Base-by-base conservation (phyloP, 2,329 filamentous ascomycete species). In the Coleophoma eucalyptorum region DNA sequence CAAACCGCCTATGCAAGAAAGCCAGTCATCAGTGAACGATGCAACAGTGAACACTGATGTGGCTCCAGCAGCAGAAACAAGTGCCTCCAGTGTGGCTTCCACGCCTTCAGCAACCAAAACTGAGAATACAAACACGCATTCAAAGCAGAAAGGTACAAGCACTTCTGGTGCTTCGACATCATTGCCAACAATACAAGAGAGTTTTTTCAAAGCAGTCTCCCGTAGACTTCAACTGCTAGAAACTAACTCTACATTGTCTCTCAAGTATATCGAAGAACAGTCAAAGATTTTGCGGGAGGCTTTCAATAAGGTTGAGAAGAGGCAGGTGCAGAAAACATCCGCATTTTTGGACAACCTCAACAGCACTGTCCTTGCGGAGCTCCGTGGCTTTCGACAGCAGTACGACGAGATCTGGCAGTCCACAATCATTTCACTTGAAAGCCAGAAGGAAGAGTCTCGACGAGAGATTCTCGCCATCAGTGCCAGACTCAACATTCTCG, bases 361-460 rank as follows among this genome's bases (percentile, higher is more conserved):
- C 67, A 78, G 76, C 43, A 97, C 92, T 0, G 90, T 97, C 1
- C 78, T 96, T 37, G 78, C 81, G 15, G 94, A 99, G 67, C 75
- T 96, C 34, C 83, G 83, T 55, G 83, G 79, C 46, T 87, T 94
- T 55, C 82, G 90, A 48, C 83, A 86, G 52, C 89, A 97, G 66
- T 97, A 97, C 67, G 93, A 97, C 65, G 90, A 97, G 64, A 84
- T 97, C 12, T 97, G 93, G 92, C 92, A 96, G 69, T 93, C 89
- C 18, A 97, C 95, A 11, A 87, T 97, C 19, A 86, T 96, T 50
- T 92, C 95, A 31, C 81, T 97, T 13, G 91, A 97, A 66, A 86
- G 84, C 40, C 93, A 97, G 67, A 85, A 90, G 40, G 88, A 96
- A 64, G 86, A 90, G 59, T 89, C 89, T 15, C 84, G 92, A 63